Percentiles rank a stretch among this genome's conserved stretches.
phyloP scores from a whole-genome alignment of 1,139 yeast species.

The Geotrichum europaeum region DNA sequence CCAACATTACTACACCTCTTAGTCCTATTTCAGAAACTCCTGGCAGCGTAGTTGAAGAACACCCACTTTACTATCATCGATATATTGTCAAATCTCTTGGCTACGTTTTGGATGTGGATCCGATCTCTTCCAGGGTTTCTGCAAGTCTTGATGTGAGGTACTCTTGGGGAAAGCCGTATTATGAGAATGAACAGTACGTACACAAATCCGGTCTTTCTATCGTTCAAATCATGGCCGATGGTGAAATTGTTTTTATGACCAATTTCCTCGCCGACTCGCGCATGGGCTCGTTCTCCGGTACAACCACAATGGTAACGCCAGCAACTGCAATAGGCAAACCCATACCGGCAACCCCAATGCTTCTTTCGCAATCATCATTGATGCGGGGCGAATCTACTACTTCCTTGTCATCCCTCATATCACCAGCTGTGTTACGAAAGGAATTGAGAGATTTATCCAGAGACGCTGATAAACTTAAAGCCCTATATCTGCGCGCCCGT shows the following conservation, averaged over 20 bases:
- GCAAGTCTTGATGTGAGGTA: slow-evolving; percentile 49
- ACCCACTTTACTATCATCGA: slow-evolving; percentile 54
- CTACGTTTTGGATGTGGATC: slow-evolving; percentile 76
- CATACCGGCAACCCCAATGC: background rate
- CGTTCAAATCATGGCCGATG: slow-evolving; percentile 79
- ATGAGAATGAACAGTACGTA: slow-evolving; percentile 80
- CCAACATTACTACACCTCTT: background rate
- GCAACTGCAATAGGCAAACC: background rate
- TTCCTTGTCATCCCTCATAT: background rate
- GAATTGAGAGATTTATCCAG: slow-evolving; percentile 43
- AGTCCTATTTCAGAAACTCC: background rate
- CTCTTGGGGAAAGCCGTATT: slow-evolving; percentile 88
- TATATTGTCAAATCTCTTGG: slow-evolving; percentile 62
- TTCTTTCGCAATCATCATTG: background rate
- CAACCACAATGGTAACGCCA: background rate
- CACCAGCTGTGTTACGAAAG: slow-evolving; percentile 1
- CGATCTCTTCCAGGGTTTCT: slow-evolving; percentile 36
- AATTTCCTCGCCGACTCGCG: slow-evolving; percentile 35
- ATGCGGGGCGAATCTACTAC: background rate
- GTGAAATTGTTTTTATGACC: slow-evolving; percentile 57
- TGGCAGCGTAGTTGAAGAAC: slow-evolving; percentile 28
- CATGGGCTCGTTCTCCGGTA: slow-evolving; percentile 19
- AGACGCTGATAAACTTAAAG: slow-evolving; percentile 43
- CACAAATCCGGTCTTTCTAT: slow-evolving; percentile 85
- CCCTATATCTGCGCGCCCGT: slow-evolving; percentile 49